Evolutionary conservation across 2,329 filamentous ascomycete species (phyloP).

Genomic region (Simplicillium sp.): DNA sequence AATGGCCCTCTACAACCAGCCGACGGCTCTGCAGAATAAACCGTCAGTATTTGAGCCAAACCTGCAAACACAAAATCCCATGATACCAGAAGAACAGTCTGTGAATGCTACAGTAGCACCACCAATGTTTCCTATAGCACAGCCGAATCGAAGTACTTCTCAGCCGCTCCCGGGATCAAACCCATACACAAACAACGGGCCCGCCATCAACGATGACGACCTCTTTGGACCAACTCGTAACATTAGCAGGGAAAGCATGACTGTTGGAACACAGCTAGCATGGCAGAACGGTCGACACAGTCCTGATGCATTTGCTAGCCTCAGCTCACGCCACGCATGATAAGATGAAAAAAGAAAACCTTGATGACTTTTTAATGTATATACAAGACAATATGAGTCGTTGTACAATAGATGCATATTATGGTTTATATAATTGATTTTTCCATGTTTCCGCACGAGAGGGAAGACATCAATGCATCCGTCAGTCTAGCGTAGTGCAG

Average conservation of each 20-base stretch:
- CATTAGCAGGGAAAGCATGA: conserved; percentile 62
- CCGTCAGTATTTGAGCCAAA: conserved; percentile 18
- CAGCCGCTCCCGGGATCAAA: conserved; percentile 36
- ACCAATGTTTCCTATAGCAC: conserved; percentile 9
- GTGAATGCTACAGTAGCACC: conserved; percentile 13
- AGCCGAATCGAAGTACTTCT: conserved; percentile 18
- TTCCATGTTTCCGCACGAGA: too few species aligned
- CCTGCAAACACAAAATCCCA: conserved; percentile 16
- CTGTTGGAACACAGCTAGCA: conserved; percentile 52
- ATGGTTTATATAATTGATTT: too few species aligned
- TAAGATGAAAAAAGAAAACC: conserved; percentile 14
- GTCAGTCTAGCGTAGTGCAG: too few species aligned
- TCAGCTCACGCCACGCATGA: conserved; percentile 52
- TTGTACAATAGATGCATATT: too few species aligned
- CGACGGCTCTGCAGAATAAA: conserved; percentile 37
- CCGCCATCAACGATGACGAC: conserved; percentile 23
- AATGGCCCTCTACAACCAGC: conserved; percentile 62
- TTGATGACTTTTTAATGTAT: conserved; percentile 4
- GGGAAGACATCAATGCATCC: too few species aligned
- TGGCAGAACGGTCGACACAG: conserved; percentile 65
- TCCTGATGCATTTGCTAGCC: conserved; percentile 69
- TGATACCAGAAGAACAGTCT: conserved; percentile 18
- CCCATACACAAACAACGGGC: conserved; percentile 39
- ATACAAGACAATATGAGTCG: not conserved
- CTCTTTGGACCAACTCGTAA: conserved; percentile 25